A percentile compares a stretch with the other conserved stretches of the same genome.
phyloP scores from a whole-genome alignment of 2,329 filamentous ascomycete genomes.

The Thermoascus crustaceus region DNA sequence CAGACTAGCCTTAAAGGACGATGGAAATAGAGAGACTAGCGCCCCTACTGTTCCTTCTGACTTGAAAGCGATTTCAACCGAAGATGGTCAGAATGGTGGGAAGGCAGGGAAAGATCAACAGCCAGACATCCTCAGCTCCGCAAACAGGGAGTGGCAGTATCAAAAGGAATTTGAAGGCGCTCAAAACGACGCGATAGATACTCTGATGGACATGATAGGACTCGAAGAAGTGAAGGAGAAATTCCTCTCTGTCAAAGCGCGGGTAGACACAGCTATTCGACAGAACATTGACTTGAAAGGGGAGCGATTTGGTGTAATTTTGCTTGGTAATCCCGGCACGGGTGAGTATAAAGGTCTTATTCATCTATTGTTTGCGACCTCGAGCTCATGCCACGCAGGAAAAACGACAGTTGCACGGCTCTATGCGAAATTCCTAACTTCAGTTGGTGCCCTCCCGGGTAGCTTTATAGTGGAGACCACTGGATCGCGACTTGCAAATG shows the following conservation, averaged over 20 bases:
- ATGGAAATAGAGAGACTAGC: too few species aligned
- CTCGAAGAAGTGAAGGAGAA: conserved; percentile 60
- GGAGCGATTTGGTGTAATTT: conserved; percentile 54
- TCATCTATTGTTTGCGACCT: conserved; percentile 6
- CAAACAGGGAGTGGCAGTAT: conserved; percentile 52
- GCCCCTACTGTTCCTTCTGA: too few species aligned
- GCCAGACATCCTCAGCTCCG: conserved; percentile 19
- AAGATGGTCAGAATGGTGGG: too few species aligned
- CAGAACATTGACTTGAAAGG: conserved; percentile 48
- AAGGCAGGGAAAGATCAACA: conserved; percentile 2
- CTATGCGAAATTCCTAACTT: conserved; percentile 58
- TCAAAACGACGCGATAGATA: conserved; percentile 49
- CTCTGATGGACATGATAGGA: conserved; percentile 62
- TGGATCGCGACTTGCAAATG: conserved; percentile 56
- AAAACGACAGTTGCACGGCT: conserved; percentile 70
- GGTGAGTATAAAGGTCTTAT: conserved; percentile 36
- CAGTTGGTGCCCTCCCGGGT: conserved; percentile 56
- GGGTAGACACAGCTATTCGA: conserved; percentile 51
- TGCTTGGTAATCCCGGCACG: conserved; percentile 69
- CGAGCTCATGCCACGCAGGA: too few species aligned
- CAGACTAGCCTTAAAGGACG: too few species aligned
- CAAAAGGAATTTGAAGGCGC: conserved; percentile 49
- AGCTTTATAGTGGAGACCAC: conserved; percentile 57
- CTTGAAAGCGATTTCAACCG: too few species aligned
- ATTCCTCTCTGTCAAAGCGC: conserved; percentile 55